Evolutionary conservation across 768 basidiomycete species (phyloP).

Genomic region (Cystofilobasidium bisporidii): DNA sequence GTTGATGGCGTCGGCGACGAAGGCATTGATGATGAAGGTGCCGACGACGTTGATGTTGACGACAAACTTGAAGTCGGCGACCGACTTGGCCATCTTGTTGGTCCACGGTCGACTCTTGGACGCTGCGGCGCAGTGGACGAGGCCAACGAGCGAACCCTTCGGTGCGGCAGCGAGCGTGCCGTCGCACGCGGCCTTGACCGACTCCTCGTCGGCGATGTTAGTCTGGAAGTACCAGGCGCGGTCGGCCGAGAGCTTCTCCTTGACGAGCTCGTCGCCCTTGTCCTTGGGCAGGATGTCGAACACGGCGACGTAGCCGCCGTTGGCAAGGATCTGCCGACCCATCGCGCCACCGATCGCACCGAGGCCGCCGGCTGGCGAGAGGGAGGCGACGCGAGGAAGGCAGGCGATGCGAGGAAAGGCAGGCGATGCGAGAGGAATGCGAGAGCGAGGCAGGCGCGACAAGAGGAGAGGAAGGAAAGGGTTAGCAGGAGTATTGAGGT

Average conservation of each 20-base stretch:
- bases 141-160: conserved; percentile 26
- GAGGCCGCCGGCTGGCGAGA: too few species aligned
- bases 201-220: conserved; percentile 33
- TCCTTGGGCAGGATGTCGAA: conserved; percentile 36
- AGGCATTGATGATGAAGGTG: conserved; percentile 37
- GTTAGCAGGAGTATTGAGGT: too few species aligned
- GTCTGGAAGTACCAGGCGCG: conserved; percentile 31
- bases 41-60: conserved; percentile 25
- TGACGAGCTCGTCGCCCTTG: conserved; percentile 30
- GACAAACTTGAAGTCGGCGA: conserved; percentile 34
- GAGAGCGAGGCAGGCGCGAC: too few species aligned
- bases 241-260: neutral
- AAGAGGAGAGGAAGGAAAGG: too few species aligned
- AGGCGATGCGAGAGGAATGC: too few species aligned
- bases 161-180: neutral
- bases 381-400: too few species aligned
- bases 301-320: conserved; percentile 11
- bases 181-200: conserved; percentile 31
- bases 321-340: too few species aligned
- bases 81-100: conserved; percentile 22
- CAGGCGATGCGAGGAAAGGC: too few species aligned
- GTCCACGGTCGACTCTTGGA: neutral
- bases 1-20: conserved; percentile 37
- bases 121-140: conserved; percentile 32
- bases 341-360: too few species aligned